phyloP scores from a whole-genome alignment of 805 yeast species.

The Yarrowia sp. region DNA sequence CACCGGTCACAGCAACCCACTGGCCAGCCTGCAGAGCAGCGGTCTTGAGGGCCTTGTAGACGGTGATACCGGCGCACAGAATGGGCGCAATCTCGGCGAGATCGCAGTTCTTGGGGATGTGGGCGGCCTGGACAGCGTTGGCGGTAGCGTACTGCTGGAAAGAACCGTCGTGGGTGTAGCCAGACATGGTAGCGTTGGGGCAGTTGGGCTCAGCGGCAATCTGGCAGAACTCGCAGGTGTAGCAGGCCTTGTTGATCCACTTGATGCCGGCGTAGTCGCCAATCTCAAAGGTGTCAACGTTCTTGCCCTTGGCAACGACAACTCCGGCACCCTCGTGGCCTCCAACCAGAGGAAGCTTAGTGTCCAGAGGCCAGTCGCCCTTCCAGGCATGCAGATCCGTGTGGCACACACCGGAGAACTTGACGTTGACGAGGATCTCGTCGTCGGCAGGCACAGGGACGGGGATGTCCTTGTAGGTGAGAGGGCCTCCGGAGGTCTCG shows the following conservation, averaged over 20 bases:
- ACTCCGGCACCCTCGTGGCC: constrained; percentile 91
- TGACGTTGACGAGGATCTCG: constrained; percentile 76
- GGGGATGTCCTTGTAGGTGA: constrained; percentile 68
- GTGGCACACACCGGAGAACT: constrained; percentile 91
- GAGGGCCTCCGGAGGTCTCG: constrained; percentile 62
- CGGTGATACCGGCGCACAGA: constrained; percentile 89
- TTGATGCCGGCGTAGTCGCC: constrained; percentile 84
- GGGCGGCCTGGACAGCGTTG: constrained; percentile 82
- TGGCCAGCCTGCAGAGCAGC: constrained; percentile 68
- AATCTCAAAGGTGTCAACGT: constrained; percentile 66
- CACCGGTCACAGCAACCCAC: constrained; percentile 77
- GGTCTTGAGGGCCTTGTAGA: constrained; percentile 83
- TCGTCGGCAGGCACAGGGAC: constrained; percentile 77
- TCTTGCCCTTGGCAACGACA: constrained; percentile 71
- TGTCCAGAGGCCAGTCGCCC: constrained; percentile 86
- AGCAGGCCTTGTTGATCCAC: constrained; percentile 79
- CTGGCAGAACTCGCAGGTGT: constrained; percentile 73
- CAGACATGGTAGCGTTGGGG: constrained; percentile 66
- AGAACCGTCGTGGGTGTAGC: constrained; percentile 87
- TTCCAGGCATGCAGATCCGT: constrained; percentile 93
- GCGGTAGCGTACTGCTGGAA: constrained; percentile 91
- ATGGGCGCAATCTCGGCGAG: constrained; percentile 77
- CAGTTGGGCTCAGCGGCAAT: constrained; percentile 69
- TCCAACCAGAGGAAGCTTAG: constrained; percentile 75
- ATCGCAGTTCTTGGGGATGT: constrained; percentile 70